Conservation (phyloP, 129 eudicot genomes). For the Glebionis coronaria region DNA sequence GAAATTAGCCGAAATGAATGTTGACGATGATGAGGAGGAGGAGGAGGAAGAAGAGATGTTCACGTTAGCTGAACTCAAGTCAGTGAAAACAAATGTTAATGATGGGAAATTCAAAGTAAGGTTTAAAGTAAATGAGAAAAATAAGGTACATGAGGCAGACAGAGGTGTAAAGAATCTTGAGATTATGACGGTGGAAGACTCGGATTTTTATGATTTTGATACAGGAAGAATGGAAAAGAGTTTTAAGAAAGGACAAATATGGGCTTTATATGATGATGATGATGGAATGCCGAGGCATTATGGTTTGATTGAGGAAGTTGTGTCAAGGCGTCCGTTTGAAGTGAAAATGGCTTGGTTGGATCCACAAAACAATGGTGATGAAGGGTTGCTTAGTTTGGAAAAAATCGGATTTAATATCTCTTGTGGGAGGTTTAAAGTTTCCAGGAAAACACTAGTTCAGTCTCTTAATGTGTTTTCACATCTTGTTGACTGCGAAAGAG, state of each 20-base stretch:
- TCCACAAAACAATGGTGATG: conserved; percentile 51
- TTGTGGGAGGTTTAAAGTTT: conserved; percentile 80
- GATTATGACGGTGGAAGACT: conserved; percentile 66
- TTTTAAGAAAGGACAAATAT: conserved; percentile 80
- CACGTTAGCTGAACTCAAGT: conserved; percentile 72
- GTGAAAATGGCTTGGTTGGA: conserved; percentile 72
- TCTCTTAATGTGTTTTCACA: conserved; percentile 75
- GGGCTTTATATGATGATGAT: conserved; percentile 81
- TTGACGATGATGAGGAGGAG: background rate
- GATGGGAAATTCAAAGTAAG: conserved; percentile 34
- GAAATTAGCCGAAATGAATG: conserved; percentile 35
- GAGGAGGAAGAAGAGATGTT: conserved; percentile 38
- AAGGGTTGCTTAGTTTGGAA: conserved; percentile 32
- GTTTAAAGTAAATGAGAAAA: conserved; percentile 30
- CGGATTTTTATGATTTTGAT: conserved; percentile 87
- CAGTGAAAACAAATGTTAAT: conserved; percentile 36
- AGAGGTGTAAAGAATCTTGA: conserved; percentile 28
- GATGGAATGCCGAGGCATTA: conserved; percentile 95
- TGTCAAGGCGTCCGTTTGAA: conserved; percentile 66
- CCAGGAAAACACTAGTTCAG: conserved; percentile 41
- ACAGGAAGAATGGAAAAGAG: conserved; percentile 69
- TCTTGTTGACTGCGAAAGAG: conserved; percentile 66
- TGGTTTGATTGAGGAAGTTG: conserved; percentile 67
- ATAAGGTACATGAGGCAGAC: conserved; percentile 15
- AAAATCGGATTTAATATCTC: conserved; percentile 47